A percentile compares a stretch with the other conserved stretches of the same genome.
phyloP scores from a whole-genome alignment of 495 filamentous ascomycete species.

The Lichina pygmaea region DNA sequence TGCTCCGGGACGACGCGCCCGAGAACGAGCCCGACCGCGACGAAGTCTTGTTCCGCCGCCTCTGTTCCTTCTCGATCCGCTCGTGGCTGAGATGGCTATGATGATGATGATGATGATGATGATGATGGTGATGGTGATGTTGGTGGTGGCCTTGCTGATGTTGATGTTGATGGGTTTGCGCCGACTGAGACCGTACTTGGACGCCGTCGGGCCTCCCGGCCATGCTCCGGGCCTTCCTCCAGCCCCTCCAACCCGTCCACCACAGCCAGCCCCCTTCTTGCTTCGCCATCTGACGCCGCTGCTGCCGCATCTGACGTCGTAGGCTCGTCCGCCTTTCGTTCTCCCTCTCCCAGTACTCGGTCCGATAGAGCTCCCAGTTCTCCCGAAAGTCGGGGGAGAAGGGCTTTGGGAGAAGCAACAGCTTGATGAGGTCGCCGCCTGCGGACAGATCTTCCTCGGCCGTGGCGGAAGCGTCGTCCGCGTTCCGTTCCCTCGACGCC shows the following conservation, averaged over 20 bases:
- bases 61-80: slow-evolving; percentile 6
- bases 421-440: slow-evolving; percentile 73
- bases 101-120: slow-evolving; percentile 12
- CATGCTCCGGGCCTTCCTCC: slow-evolving; percentile 9
- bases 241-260: slow-evolving; percentile 44
- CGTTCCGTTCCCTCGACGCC: neutral
- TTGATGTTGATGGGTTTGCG: slow-evolving; percentile 9
- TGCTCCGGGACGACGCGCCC: slow-evolving; percentile 16
- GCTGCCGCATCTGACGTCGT: slow-evolving; percentile 34
- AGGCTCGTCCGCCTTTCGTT: slow-evolving; percentile 64
- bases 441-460: slow-evolving; percentile 57
- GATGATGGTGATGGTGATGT: slow-evolving; percentile 7
- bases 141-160: slow-evolving; percentile 14
- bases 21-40: slow-evolving; percentile 2
- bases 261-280: slow-evolving; percentile 55
- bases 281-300: slow-evolving; percentile 34
- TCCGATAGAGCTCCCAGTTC: slow-evolving; percentile 83
- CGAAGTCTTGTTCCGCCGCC: slow-evolving; percentile 10
- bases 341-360: slow-evolving; percentile 90
- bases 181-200: slow-evolving; percentile 3
- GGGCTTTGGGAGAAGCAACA: slow-evolving; percentile 76
- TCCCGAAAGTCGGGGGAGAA: slow-evolving; percentile 90
- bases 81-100: neutral
- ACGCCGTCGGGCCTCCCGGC: slow-evolving; percentile 5
- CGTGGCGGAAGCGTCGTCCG: too few relatives aligned